These are phyloP conservation scores for Hanseniaspora vineae DNA, from an alignment of 805 yeast genomes.

Conservation along the genomic window DNA sequence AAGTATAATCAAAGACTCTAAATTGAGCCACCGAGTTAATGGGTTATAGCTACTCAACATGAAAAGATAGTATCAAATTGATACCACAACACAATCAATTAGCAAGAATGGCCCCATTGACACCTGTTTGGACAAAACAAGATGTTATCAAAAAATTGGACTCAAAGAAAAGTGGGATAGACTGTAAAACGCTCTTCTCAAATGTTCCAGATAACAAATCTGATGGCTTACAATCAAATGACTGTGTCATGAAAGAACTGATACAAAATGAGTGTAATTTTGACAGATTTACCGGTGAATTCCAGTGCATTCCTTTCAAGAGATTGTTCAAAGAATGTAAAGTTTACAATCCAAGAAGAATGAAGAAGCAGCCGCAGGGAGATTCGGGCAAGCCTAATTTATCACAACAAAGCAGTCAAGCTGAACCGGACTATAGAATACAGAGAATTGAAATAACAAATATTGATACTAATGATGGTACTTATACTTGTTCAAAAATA, in stretches of 20 bases:
- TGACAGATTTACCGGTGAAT: not conserved
- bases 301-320: not conserved
- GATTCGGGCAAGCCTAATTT: not conserved
- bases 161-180: not conserved
- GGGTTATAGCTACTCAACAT: too few species aligned
- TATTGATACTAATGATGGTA: not conserved
- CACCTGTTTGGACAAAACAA: not conserved
- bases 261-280: not conserved
- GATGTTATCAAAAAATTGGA: not conserved
- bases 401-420: too few species aligned
- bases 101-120: conserved; percentile 1
- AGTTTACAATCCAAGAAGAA: not conserved
- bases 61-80: too few species aligned
- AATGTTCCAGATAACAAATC: not conserved
- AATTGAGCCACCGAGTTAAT: too few species aligned
- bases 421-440: not conserved
- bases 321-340: not conserved
- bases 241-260: not conserved
- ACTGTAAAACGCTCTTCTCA: not conserved
- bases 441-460: not conserved
- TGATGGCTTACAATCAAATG: not conserved
- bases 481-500: not conserved
- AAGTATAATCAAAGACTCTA: too few species aligned
- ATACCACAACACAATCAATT: too few species aligned
- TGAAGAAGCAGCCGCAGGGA: not conserved